A percentile compares a stretch with the other conserved stretches of the same genome.
Conservation (phyloP, 2,329 filamentous ascomycete genomes). For the Fusarium equiseti region DNA sequence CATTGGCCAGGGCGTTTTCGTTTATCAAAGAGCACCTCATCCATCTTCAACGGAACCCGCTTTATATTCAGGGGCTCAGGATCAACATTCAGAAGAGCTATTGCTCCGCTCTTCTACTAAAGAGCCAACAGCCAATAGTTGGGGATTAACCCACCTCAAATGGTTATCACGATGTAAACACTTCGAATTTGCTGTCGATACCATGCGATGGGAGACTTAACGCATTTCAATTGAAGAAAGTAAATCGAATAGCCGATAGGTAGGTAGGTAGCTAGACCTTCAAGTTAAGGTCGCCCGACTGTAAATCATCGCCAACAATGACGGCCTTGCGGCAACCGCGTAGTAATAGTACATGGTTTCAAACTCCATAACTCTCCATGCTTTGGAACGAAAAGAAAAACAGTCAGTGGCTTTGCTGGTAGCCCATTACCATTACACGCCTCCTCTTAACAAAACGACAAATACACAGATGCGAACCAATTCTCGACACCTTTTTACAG, state of each 20-base stretch:
- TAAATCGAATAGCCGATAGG: background rate
- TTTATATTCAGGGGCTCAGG: slow-evolving; percentile 4
- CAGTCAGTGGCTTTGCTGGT: background rate
- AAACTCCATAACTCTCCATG: slow-evolving; percentile 27
- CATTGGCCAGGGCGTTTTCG: background rate
- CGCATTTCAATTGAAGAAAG: background rate
- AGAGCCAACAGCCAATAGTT: slow-evolving; percentile 1
- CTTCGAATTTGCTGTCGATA: background rate
- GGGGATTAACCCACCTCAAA: background rate
- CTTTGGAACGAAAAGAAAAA: slow-evolving; percentile 20
- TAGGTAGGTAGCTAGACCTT: background rate
- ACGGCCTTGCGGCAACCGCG: slow-evolving; percentile 16
- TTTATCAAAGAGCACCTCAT: slow-evolving; percentile 6
- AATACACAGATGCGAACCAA: background rate
- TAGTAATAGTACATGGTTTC: slow-evolving; percentile 27
- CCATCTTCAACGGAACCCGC: slow-evolving; percentile 19
- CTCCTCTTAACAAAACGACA: slow-evolving; percentile 7
- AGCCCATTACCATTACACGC: slow-evolving; percentile 4
- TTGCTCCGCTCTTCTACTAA: background rate
- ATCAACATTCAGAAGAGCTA: background rate
- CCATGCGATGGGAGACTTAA: background rate
- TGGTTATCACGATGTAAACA: background rate
- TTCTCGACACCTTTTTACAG: slow-evolving; percentile 35
- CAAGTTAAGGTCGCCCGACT: background rate
- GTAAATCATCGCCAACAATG: slow-evolving; percentile 8